Conservation (phyloP, 768 basidiomycete genomes). For the Pleurotus citrinopileatus region DNA sequence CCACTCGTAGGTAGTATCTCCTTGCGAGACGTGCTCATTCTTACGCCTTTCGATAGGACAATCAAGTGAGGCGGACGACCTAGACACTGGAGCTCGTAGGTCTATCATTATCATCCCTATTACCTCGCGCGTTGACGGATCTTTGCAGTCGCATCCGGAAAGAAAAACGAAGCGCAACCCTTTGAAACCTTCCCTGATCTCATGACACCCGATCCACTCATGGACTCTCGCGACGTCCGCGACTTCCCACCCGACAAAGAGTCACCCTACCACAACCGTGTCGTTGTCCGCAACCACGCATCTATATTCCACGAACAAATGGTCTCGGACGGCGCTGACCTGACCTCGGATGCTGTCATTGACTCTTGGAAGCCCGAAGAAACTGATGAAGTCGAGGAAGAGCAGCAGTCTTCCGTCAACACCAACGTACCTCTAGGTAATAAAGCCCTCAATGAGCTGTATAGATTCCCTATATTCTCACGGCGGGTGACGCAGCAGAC, state of each 20-base stretch:
- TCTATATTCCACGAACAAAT: slow-evolving; percentile 55
- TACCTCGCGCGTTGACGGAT: neutral
- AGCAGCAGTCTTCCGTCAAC: slow-evolving; percentile 18
- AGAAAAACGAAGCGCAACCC: slow-evolving; percentile 9
- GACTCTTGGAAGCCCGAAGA: slow-evolving; percentile 16
- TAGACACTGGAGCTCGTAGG: slow-evolving; percentile 7
- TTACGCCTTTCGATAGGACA: neutral
- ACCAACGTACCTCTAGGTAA: slow-evolving; percentile 23
- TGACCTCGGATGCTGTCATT: slow-evolving; percentile 21
- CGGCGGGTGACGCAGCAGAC: slow-evolving; percentile 85
- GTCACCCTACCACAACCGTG: slow-evolving; percentile 56
- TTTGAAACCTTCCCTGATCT: slow-evolving; percentile 49
- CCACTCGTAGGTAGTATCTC: neutral
- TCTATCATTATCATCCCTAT: neutral
- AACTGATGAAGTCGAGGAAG: slow-evolving; percentile 29
- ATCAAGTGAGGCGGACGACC: slow-evolving; percentile 3
- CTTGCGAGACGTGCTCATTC: neutral
- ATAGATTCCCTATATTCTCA: slow-evolving; percentile 40
- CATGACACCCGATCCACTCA: slow-evolving; percentile 56
- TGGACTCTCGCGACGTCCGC: slow-evolving; percentile 56
- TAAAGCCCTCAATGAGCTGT: slow-evolving; percentile 16
- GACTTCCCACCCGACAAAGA: slow-evolving; percentile 51
- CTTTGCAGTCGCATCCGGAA: slow-evolving; percentile 3
- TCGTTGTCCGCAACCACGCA: slow-evolving; percentile 69
- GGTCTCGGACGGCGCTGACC: slow-evolving; percentile 28